Percentiles rank a stretch among this genome's conserved stretches.
Evolutionary conservation across 345 rosid genomes (phyloP).

Genomic region (Sisymbrium altissimum): DNA sequence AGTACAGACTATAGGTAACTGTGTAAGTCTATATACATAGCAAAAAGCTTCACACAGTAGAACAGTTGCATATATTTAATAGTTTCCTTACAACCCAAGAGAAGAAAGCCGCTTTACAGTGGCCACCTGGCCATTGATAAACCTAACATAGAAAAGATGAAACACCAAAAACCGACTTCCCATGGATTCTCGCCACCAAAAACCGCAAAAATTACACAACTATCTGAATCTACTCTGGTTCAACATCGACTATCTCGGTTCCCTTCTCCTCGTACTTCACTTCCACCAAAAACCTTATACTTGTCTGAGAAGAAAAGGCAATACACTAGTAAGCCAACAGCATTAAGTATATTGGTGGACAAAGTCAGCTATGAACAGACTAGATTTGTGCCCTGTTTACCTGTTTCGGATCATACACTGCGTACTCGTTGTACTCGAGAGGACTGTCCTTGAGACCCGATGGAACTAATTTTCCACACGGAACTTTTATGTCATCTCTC

Average conservation of each 20-base stretch:
- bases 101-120: neutral
- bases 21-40: slow-evolving; percentile 4
- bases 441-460: slow-evolving; percentile 61
- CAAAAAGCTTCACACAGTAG: slow-evolving; percentile 21
- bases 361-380: neutral
- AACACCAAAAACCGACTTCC: neutral
- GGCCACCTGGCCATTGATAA: neutral
- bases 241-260: slow-evolving; percentile 24
- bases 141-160: neutral
- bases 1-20: neutral
- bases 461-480: slow-evolving; percentile 62
- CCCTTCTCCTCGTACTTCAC: slow-evolving; percentile 66
- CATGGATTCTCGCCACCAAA: slow-evolving; percentile 4
- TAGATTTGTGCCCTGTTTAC: slow-evolving; percentile 16
- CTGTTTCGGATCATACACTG: slow-evolving; percentile 75
- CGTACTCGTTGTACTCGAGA: slow-evolving; percentile 76
- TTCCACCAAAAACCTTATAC: slow-evolving; percentile 65
- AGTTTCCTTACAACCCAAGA: neutral
- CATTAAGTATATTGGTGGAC: neutral
- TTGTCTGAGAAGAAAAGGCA: slow-evolving; percentile 39
- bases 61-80: neutral
- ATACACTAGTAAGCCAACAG: neutral
- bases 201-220: neutral
- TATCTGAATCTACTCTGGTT: slow-evolving; percentile 3
- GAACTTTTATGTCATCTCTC: slow-evolving; percentile 65